Conservation (phyloP, 2,329 filamentous ascomycete genomes). For the Biscogniauxia sp. region DNA sequence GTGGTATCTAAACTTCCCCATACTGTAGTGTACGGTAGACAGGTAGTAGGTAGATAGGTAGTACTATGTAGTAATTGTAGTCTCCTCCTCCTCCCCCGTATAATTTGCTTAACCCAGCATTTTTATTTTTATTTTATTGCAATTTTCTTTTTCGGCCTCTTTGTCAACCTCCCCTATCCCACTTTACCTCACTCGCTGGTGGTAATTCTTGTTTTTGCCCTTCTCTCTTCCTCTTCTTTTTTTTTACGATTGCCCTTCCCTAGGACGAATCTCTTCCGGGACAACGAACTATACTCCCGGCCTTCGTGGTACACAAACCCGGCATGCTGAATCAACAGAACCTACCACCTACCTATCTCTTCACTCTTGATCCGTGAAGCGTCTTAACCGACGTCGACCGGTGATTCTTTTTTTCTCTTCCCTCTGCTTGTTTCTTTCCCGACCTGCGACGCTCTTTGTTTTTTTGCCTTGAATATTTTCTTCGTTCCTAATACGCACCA, state of each 20-base stretch:
- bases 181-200: background rate
- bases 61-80: background rate
- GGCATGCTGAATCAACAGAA: slow-evolving; percentile 15
- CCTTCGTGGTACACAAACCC: slow-evolving; percentile 1
- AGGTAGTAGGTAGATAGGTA: background rate
- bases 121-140: background rate
- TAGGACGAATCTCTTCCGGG: background rate
- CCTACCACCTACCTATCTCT: slow-evolving; percentile 9
- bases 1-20: background rate
- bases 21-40: too few species aligned
- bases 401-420: slow-evolving; percentile 4
- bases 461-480: background rate
- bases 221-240: background rate
- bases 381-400: slow-evolving; percentile 7
- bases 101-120: slow-evolving; percentile 1
- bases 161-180: background rate
- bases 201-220: background rate
- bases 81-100: background rate
- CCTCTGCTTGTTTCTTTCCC: background rate
- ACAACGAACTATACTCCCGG: background rate
- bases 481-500: background rate
- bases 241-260: background rate
- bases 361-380: slow-evolving; percentile 9
- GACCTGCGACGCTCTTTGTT: background rate
- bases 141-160: background rate